Conservation (phyloP, 768 basidiomycete species). For the Cyclocybe cylindracea region DNA sequence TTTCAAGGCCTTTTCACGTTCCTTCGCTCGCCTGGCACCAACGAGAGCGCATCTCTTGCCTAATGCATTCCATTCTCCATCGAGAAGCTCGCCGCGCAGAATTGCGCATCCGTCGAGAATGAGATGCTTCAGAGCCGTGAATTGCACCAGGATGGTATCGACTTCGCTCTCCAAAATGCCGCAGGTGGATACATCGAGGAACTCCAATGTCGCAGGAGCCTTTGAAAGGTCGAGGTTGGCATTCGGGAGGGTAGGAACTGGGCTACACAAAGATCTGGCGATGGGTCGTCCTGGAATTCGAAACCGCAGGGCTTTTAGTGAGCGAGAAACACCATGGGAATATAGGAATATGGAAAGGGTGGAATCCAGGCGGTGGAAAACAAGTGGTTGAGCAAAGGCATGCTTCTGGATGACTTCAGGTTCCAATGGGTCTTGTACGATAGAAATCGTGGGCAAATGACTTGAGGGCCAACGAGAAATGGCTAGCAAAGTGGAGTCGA, state of each 20-base stretch:
- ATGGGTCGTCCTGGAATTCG: too few species aligned
- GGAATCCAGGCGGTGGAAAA: slow-evolving; percentile 74
- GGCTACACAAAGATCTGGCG: slow-evolving; percentile 38
- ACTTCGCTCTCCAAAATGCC: slow-evolving; percentile 53
- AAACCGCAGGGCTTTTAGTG: slow-evolving; percentile 58
- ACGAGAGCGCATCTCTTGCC: slow-evolving; percentile 59
- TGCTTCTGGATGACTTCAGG: slow-evolving; percentile 26
- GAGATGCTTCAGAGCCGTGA: slow-evolving; percentile 58
- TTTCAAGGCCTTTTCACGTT: slow-evolving; percentile 64
- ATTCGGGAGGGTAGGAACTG: slow-evolving; percentile 9
- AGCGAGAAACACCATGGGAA: slow-evolving; percentile 46
- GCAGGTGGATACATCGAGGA: slow-evolving; percentile 80
- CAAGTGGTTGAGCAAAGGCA: slow-evolving; percentile 82
- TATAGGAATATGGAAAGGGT: slow-evolving; percentile 46
- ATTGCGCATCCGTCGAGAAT: slow-evolving; percentile 69
- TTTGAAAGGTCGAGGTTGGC: slow-evolving; percentile 5
- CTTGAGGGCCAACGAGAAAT: slow-evolving; percentile 64
- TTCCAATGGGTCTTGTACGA: slow-evolving; percentile 68
- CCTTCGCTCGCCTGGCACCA: slow-evolving; percentile 61
- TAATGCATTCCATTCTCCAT: slow-evolving; percentile 59
- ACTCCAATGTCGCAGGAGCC: slow-evolving; percentile 47
- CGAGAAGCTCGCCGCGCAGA: slow-evolving; percentile 52
- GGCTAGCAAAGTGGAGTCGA: slow-evolving; percentile 67
- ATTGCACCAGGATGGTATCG: slow-evolving; percentile 51
- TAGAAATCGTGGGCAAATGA: slow-evolving; percentile 49